Conservation (phyloP, 331 rosid genomes). For the Pyrus hybrid region DNA sequence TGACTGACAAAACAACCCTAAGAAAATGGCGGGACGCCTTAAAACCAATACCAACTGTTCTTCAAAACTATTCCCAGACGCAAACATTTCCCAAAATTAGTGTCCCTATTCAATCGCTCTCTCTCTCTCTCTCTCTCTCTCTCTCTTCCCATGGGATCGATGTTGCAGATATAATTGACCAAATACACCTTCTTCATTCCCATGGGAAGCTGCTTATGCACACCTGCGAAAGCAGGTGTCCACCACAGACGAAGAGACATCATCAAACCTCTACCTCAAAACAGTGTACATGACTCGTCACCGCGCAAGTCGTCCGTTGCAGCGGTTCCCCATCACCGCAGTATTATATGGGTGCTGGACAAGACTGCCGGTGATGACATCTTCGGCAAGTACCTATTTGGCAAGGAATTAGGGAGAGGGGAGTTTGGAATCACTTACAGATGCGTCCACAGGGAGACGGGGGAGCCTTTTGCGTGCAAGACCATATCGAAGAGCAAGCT, state of each 20-base stretch:
- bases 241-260: background rate
- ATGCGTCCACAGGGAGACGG: constrained; percentile 35
- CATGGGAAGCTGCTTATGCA: constrained; percentile 77
- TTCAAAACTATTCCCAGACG: background rate
- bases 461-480: constrained; percentile 60
- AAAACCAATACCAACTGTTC: constrained; percentile 2
- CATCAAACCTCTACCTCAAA: background rate
- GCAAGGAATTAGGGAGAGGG: constrained; percentile 75
- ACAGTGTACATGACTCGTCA: background rate
- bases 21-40: constrained; percentile 66
- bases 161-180: background rate
- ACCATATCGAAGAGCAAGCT: constrained; percentile 69
- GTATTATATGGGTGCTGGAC: constrained; percentile 14
- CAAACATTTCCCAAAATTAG: constrained; percentile 33
- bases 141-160: constrained; percentile 36
- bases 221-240: constrained; percentile 18
- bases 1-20: constrained; percentile 21
- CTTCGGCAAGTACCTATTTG: constrained; percentile 32
- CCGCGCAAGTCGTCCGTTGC: background rate
- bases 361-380: constrained; percentile 31
- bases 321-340: background rate
- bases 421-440: constrained; percentile 74
- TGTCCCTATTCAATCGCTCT: background rate
- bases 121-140: background rate
- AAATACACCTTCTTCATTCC: background rate